Percentiles rank a stretch among this genome's conserved stretches.
Evolutionary conservation across 2,329 filamentous ascomycete genomes (phyloP).

Genomic region (Epichloe sp.): DNA sequence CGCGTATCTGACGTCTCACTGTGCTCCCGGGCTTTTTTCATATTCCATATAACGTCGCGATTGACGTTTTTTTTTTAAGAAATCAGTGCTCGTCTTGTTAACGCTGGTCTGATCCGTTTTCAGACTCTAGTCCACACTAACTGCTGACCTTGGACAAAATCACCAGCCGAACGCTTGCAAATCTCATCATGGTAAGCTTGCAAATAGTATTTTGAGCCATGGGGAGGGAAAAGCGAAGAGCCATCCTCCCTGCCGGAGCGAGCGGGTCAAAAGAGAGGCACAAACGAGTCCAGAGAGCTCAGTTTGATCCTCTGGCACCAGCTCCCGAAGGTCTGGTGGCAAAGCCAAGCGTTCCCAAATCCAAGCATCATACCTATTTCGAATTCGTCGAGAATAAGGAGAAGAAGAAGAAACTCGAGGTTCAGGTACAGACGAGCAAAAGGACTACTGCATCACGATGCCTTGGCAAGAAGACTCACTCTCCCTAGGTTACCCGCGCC

Average conservation of each 20-base stretch:
- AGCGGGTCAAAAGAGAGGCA: conserved; percentile 25
- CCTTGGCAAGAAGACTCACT: conserved; percentile 16
- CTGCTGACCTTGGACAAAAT: background rate
- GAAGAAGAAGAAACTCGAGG: conserved; percentile 51
- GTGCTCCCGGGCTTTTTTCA: background rate
- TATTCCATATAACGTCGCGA: background rate
- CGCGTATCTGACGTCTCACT: background rate
- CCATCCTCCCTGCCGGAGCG: conserved; percentile 12
- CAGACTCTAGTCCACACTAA: background rate
- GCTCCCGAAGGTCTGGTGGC: conserved; percentile 23
- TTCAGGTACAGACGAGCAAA: conserved; percentile 34
- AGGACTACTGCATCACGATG: background rate
- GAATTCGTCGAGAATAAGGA: conserved; percentile 52
- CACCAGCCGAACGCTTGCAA: background rate
- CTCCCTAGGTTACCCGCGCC: conserved; percentile 36
- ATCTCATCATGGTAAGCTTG: conserved; percentile 4
- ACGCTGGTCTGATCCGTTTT: background rate
- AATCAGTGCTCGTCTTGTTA: background rate
- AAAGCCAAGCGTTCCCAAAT: conserved; percentile 27
- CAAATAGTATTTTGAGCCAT: conserved; percentile 11
- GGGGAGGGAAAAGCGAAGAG: conserved; percentile 24
- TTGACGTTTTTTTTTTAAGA: background rate
- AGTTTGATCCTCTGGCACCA: conserved; percentile 21
- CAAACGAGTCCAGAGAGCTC: conserved; percentile 19
- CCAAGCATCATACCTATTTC: conserved; percentile 49